Evolutionary conservation across 2,329 filamentous ascomycete species (phyloP).

Genomic region (Nigrograna mackinnonii): DNA sequence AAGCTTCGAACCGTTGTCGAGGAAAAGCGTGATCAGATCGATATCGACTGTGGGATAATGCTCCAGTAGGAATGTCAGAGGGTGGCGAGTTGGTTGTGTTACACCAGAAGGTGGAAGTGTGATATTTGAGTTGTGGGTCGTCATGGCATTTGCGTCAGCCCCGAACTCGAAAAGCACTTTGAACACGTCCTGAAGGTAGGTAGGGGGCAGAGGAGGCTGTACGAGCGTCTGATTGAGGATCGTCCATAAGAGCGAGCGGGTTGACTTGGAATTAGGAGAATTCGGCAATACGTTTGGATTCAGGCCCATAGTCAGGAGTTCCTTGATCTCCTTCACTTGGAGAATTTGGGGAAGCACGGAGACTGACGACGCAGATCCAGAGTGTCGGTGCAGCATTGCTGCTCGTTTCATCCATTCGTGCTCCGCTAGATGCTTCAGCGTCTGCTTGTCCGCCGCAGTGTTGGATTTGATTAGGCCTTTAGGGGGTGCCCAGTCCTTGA

Average conservation of each 20-base stretch:
- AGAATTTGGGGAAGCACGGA: conserved; percentile 20
- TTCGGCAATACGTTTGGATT: conserved; percentile 19
- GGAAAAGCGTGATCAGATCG: conserved; percentile 21
- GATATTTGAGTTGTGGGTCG: conserved; percentile 9
- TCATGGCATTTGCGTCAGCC: conserved; percentile 23
- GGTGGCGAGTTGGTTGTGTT: conserved; percentile 13
- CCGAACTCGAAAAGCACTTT: conserved; percentile 17
- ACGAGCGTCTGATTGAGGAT: conserved; percentile 21
- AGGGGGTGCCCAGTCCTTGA: conserved; percentile 27
- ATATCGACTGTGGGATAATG: conserved; percentile 22
- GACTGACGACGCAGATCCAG: conserved; percentile 3
- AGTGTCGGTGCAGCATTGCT: conserved; percentile 18
- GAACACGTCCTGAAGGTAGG: conserved; percentile 22
- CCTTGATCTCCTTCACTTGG: conserved; percentile 19
- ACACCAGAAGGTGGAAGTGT: conserved; percentile 6
- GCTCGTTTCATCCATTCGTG: conserved; percentile 30
- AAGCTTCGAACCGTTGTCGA: conserved; percentile 22
- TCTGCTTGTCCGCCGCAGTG: conserved; percentile 16
- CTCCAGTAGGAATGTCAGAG: conserved; percentile 27
- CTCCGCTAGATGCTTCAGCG: conserved; percentile 24
- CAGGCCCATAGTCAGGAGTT: conserved; percentile 28
- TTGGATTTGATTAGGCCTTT: conserved; percentile 12
- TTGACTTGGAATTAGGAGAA: conserved; percentile 15
- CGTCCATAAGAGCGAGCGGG: conserved; percentile 24
- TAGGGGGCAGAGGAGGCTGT: conserved; percentile 12